These are phyloP conservation scores for Metschnikowia similis DNA, from an alignment of 805 yeast species.

Conservation along the genomic window DNA sequence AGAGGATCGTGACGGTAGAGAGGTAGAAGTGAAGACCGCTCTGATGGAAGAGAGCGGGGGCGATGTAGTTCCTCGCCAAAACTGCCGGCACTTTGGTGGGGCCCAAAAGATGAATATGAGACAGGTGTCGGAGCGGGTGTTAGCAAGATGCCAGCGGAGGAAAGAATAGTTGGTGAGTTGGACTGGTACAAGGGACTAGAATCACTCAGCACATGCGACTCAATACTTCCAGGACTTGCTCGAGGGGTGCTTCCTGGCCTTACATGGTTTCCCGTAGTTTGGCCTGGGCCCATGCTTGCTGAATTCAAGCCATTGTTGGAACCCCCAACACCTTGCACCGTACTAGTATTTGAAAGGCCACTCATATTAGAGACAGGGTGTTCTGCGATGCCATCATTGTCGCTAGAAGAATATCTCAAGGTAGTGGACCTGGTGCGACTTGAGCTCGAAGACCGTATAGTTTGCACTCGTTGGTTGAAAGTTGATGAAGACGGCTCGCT, in stretches of 20 bases:
- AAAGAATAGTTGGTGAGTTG: neutral
- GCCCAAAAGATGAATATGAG: neutral
- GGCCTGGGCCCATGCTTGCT: neutral
- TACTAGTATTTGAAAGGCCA: neutral
- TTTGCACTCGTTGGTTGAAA: slow-evolving; percentile 1
- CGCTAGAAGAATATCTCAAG: neutral
- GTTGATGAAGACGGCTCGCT: neutral
- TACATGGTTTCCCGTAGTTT: neutral
- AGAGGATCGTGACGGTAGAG: slow-evolving; percentile 1
- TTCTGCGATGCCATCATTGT: neutral
- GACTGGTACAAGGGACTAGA: neutral
- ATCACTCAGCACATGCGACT: neutral
- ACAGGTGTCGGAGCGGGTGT: neutral
- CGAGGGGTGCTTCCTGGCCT: neutral
- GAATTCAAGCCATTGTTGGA: neutral
- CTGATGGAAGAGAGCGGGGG: slow-evolving; percentile 1
- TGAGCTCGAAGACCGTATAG: slow-evolving; percentile 1
- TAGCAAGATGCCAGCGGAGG: neutral
- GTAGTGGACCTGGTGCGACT: slow-evolving; percentile 1
- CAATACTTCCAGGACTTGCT: neutral
- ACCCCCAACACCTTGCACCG: neutral
- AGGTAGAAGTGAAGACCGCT: slow-evolving; percentile 10
- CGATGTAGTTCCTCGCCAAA: neutral
- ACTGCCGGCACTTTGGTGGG: neutral
- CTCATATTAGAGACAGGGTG: neutral